Evolutionary conservation across 129 eudicot species (phyloP).

Genomic region (Centaurea solstitialis): DNA sequence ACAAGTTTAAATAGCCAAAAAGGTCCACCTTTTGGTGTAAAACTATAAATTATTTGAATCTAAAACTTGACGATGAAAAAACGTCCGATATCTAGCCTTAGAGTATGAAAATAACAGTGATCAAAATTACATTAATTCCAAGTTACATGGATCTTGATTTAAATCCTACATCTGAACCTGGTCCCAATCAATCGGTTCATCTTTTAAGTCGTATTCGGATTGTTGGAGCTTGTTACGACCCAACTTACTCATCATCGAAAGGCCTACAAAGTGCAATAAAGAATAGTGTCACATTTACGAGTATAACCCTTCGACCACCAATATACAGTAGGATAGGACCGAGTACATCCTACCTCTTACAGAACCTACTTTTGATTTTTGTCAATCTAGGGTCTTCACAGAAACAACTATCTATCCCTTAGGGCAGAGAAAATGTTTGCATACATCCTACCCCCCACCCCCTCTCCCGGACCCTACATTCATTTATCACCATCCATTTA

Average conservation of each 20-base stretch:
- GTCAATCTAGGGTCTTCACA: too few species aligned
- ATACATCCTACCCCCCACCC: too few species aligned
- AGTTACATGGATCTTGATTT: conserved; percentile 4
- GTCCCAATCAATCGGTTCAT: conserved; percentile 53
- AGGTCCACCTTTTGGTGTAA: conserved; percentile 21
- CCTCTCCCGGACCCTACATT: too few species aligned
- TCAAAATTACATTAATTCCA: conserved; percentile 23
- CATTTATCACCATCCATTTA: too few species aligned
- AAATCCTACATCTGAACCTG: conserved; percentile 39
- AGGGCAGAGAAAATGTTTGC: too few species aligned
- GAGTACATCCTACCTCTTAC: too few species aligned
- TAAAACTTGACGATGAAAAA: conserved; percentile 26
- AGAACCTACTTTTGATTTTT: too few species aligned
- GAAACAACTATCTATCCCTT: too few species aligned
- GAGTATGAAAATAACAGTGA: neutral
- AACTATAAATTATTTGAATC: conserved; percentile 13
- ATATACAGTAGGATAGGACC: neutral
- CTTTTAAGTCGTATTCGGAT: conserved; percentile 41
- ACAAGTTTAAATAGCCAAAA: conserved; percentile 3
- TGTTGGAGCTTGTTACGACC: conserved; percentile 53
- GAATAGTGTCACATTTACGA: neutral
- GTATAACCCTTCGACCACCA: neutral
- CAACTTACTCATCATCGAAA: conserved; percentile 70
- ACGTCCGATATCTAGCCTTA: conserved; percentile 10
- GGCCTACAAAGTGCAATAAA: conserved; percentile 43